Evolutionary conservation across 148 eudicot genomes (phyloP).

Genomic region (Cornus florida): DNA sequence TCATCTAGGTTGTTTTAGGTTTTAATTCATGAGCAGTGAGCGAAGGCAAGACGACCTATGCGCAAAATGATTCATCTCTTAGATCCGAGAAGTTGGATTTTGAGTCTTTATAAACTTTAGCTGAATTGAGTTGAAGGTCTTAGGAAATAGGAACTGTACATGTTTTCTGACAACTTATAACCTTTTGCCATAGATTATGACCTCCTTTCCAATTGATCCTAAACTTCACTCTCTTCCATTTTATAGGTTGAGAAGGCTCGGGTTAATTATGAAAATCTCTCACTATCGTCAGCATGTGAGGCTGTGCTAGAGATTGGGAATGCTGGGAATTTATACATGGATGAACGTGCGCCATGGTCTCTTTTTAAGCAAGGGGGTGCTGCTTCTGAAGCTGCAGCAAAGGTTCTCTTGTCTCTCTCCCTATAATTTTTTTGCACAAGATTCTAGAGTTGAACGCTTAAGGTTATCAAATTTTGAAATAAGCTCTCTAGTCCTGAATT

Average conservation of each 20-base stretch:
- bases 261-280: conserved; percentile 60
- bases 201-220: neutral
- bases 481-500: neutral
- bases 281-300: conserved; percentile 90
- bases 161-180: neutral
- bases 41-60: neutral
- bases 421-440: neutral
- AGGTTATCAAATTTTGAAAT: too few relatives aligned
- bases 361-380: conserved; percentile 89
- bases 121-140: conserved; percentile 2
- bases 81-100: neutral
- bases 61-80: neutral
- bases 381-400: conserved; percentile 86
- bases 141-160: neutral
- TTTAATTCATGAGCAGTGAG: neutral
- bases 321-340: conserved; percentile 90
- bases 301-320: conserved; percentile 89
- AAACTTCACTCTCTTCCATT: conserved; percentile 5
- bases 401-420: conserved; percentile 46
- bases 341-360: conserved; percentile 97
- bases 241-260: conserved; percentile 80
- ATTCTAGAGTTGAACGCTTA: neutral
- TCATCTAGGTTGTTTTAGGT: neutral
- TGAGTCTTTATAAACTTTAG: neutral
- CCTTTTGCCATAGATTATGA: neutral